Percentiles rank a stretch among this genome's conserved stretches.
These are phyloP conservation scores for Penicillium coprophilum DNA, from an alignment of 495 filamentous ascomycete genomes.

Conservation along the genomic window DNA sequence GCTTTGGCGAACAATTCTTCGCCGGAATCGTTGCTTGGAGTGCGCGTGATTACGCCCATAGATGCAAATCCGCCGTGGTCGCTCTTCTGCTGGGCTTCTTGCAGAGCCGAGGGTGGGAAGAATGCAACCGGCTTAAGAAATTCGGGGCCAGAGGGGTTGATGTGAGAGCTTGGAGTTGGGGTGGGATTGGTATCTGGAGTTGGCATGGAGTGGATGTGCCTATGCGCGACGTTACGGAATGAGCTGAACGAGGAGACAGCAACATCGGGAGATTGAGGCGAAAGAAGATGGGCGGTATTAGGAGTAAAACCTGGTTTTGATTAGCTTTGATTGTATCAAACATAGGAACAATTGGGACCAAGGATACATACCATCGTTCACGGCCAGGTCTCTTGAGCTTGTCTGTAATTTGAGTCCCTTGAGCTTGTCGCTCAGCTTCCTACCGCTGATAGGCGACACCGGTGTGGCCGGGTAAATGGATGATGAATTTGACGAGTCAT, in stretches of 20 bases:
- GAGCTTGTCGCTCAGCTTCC: conserved; percentile 69
- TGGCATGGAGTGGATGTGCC: conserved; percentile 22
- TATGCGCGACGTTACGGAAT: conserved; percentile 43
- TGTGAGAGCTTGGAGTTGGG: conserved; percentile 19
- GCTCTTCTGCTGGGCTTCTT: conserved; percentile 40
- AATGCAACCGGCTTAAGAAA: conserved; percentile 34
- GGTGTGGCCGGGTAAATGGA: conserved; percentile 47
- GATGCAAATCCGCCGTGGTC: conserved; percentile 36
- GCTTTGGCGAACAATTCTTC: conserved; percentile 80
- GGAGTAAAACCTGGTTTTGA: conserved; percentile 1
- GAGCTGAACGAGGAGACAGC: conserved; percentile 64
- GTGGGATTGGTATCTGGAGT: conserved; percentile 32
- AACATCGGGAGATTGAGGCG: conserved; percentile 61
- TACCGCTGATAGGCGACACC: conserved; percentile 59
- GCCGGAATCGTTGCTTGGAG: conserved; percentile 50
- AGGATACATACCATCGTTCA: conserved; percentile 44
- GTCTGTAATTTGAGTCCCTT: conserved; percentile 74
- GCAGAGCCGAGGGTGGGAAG: conserved; percentile 43
- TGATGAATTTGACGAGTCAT: conserved; percentile 17
- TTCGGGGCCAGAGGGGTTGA: conserved; percentile 15
- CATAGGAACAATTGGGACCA: background rate
- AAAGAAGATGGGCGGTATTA: conserved; percentile 46
- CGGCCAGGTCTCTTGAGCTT: conserved; percentile 57
- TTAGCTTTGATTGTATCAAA: background rate
- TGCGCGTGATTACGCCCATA: conserved; percentile 30